Base-by-base conservation (phyloP, 768 basidiomycete genomes). In the Lactifluus hygrophoroides region DNA sequence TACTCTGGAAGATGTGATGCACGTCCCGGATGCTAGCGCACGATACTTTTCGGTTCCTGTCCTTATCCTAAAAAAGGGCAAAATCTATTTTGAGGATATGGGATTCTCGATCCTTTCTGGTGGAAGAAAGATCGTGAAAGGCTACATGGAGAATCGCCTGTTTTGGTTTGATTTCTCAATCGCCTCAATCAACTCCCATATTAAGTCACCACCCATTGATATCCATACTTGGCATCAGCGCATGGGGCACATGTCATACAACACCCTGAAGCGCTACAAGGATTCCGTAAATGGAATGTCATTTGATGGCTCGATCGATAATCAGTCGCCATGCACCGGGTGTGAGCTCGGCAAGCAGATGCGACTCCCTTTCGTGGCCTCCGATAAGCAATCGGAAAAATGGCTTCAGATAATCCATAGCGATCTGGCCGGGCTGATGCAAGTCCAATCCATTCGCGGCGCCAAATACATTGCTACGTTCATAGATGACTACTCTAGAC, bases 341-440 rank as follows among this genome's bases (percentile, higher is more conserved):
- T 51, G 50, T 28, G 50, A 38, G 6, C 10, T 28, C 17, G 21
- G 50, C 3, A 51, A 51, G 5, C 27, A 25, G 0, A 0, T 25
- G 1, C 50, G 50, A 2, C 5, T 11, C 4, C 37, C 50, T 2
- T 51, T 51, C 16, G 11, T 25, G 0, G 7, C 14, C 1, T 40
- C 17, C 0, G 6, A 17, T 3, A 42, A 23, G 8, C 11, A n/a
- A 2, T 28, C 27, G 1, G 19, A n/a, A 3, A 1, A 3, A 5
- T 8, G 9, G 0, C 7, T 52, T 1, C 38, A 52, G 14, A 19
- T 52, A 3, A 9, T 52, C 2, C 51, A 52, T 11, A 28, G 27
- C 3, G 51, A 52, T 52, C 51, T 52, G 2, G 40, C 51, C 17
- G 27, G 51, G 0, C 51, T 27, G 8, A 42, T 52, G 27, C 38